These are phyloP conservation scores for Ogataea nakhonphanomensis DNA, from an alignment of 805 yeast genomes.

Conservation along the genomic window DNA sequence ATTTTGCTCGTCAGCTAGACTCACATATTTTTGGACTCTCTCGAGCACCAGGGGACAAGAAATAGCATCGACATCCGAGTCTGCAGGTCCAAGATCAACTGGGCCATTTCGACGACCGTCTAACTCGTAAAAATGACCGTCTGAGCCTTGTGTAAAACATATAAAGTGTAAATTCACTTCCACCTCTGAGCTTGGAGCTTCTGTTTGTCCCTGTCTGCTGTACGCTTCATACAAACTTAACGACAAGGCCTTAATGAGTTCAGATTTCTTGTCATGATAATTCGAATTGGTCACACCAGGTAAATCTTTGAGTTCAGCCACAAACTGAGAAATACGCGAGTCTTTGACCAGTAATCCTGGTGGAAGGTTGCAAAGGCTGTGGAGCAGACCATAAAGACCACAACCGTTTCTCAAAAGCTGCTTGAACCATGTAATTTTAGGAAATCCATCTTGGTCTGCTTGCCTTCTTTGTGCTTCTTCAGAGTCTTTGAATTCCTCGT, in stretches of 20 bases:
- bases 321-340: slow-evolving; percentile 26
- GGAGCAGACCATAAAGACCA: slow-evolving; percentile 86
- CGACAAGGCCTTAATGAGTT: slow-evolving; percentile 28
- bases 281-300: slow-evolving; percentile 19
- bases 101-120: slow-evolving; percentile 89
- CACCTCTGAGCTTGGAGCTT: slow-evolving; percentile 57
- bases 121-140: slow-evolving; percentile 68
- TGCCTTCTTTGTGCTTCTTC: slow-evolving; percentile 22
- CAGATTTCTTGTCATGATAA: slow-evolving; percentile 22
- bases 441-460: slow-evolving; percentile 30
- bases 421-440: slow-evolving; percentile 64
- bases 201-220: slow-evolving; percentile 59
- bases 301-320: slow-evolving; percentile 6
- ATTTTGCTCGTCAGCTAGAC: slow-evolving; percentile 55
- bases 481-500: slow-evolving; percentile 47
- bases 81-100: slow-evolving; percentile 48
- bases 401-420: slow-evolving; percentile 89
- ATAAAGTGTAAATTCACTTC: slow-evolving; percentile 73
- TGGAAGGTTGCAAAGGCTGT: slow-evolving; percentile 48
- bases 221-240: slow-evolving; percentile 38
- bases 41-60: slow-evolving; percentile 46
- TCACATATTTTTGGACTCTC: slow-evolving; percentile 66
- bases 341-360: slow-evolving; percentile 41
- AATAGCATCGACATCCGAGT: slow-evolving; percentile 46
- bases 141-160: slow-evolving; percentile 54